phyloP scores from a whole-genome alignment of 495 filamentous ascomycete genomes.

The Podospora fimiseda region DNA sequence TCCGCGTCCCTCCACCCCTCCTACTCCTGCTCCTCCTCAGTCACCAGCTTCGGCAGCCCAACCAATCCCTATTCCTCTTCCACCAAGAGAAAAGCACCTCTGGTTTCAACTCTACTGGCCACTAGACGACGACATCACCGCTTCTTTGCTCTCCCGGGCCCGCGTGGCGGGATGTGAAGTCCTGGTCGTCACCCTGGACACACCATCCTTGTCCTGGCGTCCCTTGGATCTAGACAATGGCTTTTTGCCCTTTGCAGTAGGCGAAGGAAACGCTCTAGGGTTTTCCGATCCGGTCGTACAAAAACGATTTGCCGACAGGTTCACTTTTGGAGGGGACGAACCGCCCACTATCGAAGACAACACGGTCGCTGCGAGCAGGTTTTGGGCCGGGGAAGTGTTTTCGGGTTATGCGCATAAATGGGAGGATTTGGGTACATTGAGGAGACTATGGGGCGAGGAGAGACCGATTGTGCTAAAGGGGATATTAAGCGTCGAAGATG shows the following conservation, averaged over 20 bases:
- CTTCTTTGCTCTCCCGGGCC: slow-evolving; percentile 55
- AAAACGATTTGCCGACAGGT: slow-evolving; percentile 23
- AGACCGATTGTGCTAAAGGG: slow-evolving; percentile 51
- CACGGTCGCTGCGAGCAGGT: slow-evolving; percentile 18
- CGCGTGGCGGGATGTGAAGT: slow-evolving; percentile 50
- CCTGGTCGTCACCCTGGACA: slow-evolving; percentile 59
- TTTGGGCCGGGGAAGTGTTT: slow-evolving; percentile 48
- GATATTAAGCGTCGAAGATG: slow-evolving; percentile 31
- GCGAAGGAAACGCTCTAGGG: slow-evolving; percentile 38
- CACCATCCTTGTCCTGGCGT: slow-evolving; percentile 53
- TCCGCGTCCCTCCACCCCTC: background rate
- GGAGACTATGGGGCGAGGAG: slow-evolving; percentile 48
- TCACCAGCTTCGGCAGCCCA: slow-evolving; percentile 7
- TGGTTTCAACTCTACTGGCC: slow-evolving; percentile 72
- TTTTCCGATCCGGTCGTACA: slow-evolving; percentile 61
- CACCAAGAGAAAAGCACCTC: slow-evolving; percentile 9
- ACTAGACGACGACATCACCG: slow-evolving; percentile 50
- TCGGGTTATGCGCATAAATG: slow-evolving; percentile 48
- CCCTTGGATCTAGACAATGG: slow-evolving; percentile 59
- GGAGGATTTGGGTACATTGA: slow-evolving; percentile 51
- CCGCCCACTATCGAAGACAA: slow-evolving; percentile 20
- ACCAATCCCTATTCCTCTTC: slow-evolving; percentile 2
- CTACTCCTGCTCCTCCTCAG: background rate
- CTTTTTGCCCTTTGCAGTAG: slow-evolving; percentile 49
- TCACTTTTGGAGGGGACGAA: slow-evolving; percentile 8